Conservation (phyloP, 306 rosid genomes). For the Pachyrhizus erosus region DNA sequence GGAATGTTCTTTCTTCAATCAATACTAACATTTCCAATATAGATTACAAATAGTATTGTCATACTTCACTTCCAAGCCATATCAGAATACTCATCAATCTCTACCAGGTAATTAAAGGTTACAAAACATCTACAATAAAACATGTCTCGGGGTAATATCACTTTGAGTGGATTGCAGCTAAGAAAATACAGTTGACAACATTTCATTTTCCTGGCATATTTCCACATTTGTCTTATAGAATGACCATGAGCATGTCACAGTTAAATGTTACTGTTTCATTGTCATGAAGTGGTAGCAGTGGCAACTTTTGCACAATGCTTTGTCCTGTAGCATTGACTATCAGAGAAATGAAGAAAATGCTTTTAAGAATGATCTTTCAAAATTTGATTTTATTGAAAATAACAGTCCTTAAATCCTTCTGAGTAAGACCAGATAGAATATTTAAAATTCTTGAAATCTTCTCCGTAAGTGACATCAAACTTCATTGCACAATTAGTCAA, state of each 20-base stretch:
- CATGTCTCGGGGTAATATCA: neutral
- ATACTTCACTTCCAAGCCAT: neutral
- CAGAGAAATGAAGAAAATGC: neutral
- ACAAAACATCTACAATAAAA: neutral
- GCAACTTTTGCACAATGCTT: neutral
- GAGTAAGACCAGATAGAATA: neutral
- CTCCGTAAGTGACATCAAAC: no score
- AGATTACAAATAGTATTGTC: neutral
- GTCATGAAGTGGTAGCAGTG: neutral
- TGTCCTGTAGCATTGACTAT: neutral
- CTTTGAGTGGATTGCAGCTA: neutral
- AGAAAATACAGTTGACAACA: neutral
- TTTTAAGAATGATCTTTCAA: neutral
- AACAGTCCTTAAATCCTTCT: neutral
- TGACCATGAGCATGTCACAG: neutral
- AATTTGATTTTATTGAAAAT: neutral
- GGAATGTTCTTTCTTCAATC: neutral
- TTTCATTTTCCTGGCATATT: no score
- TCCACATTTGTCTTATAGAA: neutral
- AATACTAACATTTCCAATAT: neutral
- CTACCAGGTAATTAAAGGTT: neutral
- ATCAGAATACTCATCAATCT: neutral
- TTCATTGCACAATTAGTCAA: neutral
- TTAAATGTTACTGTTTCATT: neutral
- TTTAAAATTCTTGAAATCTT: no score